Conservation (phyloP, 805 yeast genomes). For the Debaryomyces tyrocola region DNA sequence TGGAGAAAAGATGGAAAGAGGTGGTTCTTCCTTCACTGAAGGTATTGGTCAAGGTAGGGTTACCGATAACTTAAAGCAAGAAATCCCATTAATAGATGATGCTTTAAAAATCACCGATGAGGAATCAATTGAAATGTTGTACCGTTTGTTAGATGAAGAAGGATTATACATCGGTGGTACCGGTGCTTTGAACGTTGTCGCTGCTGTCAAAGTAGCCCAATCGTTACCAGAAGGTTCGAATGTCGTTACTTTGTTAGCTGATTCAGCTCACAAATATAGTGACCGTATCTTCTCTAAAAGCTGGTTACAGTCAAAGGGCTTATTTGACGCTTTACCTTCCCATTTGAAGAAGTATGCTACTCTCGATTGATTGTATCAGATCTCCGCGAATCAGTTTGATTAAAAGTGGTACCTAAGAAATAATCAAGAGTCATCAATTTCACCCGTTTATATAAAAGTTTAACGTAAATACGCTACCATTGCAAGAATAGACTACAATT, state of each 20-base stretch:
- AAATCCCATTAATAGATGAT: slow-evolving; percentile 72
- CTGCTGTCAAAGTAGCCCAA: slow-evolving; percentile 78
- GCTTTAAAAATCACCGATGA: slow-evolving; percentile 79
- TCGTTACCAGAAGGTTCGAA: slow-evolving; percentile 74
- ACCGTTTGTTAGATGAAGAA: slow-evolving; percentile 80
- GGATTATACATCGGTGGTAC: slow-evolving; percentile 92
- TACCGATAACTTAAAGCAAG: slow-evolving; percentile 76
- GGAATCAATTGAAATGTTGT: slow-evolving; percentile 80
- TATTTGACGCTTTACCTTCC: slow-evolving; percentile 67
- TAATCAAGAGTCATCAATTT: too few relatives aligned
- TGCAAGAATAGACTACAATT: too few relatives aligned
- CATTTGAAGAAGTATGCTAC: slow-evolving; percentile 66
- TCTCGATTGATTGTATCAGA: slow-evolving; percentile 22
- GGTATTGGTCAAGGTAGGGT: slow-evolving; percentile 96
- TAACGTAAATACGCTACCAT: too few relatives aligned
- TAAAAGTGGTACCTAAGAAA: too few relatives aligned
- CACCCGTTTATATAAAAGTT: too few relatives aligned
- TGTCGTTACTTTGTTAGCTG: slow-evolving; percentile 86
- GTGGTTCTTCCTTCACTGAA: slow-evolving; percentile 88
- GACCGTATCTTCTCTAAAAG: slow-evolving; percentile 73
- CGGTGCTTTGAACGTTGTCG: slow-evolving; percentile 85
- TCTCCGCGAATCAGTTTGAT: neutral
- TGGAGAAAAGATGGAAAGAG: slow-evolving; percentile 65
- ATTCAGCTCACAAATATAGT: slow-evolving; percentile 86
- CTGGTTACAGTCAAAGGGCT: slow-evolving; percentile 73